These are phyloP conservation scores for Calonectria ilicicola DNA, from an alignment of 2,329 filamentous ascomycete species.

Conservation along the genomic window DNA sequence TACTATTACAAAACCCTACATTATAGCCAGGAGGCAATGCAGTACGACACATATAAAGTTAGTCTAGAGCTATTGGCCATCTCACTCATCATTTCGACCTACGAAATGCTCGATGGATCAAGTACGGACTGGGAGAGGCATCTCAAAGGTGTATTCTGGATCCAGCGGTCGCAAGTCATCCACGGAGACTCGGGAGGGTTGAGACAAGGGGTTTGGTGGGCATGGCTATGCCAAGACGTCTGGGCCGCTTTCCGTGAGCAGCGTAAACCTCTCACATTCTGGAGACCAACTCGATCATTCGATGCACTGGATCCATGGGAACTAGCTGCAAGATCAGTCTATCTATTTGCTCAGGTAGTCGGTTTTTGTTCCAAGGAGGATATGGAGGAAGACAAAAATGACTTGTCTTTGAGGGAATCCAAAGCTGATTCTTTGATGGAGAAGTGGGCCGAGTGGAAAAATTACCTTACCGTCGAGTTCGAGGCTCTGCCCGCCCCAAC, in stretches of 20 bases:
- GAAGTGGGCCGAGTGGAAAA: slow-evolving; percentile 44
- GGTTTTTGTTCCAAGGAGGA: slow-evolving; percentile 58
- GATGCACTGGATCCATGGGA: slow-evolving; percentile 62
- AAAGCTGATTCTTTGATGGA: slow-evolving; percentile 29
- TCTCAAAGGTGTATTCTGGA: slow-evolving; percentile 74
- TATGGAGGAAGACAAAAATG: background rate
- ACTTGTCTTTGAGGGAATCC: background rate
- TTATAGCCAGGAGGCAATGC: slow-evolving; percentile 69
- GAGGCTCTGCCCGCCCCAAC: slow-evolving; percentile 50
- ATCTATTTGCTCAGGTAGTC: slow-evolving; percentile 66
- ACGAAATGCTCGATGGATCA: slow-evolving; percentile 73
- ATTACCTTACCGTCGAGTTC: slow-evolving; percentile 52
- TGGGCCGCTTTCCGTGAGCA: slow-evolving; percentile 73
- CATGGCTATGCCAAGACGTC: slow-evolving; percentile 73
- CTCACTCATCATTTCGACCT: slow-evolving; percentile 69
- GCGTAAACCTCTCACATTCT: slow-evolving; percentile 68
- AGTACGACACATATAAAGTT: slow-evolving; percentile 67
- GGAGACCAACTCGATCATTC: slow-evolving; percentile 62
- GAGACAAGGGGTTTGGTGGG: slow-evolving; percentile 72
- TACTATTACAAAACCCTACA: slow-evolving; percentile 73
- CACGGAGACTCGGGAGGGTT: slow-evolving; percentile 69
- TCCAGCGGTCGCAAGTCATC: slow-evolving; percentile 71
- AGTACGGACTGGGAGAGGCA: slow-evolving; percentile 68
- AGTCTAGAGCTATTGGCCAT: slow-evolving; percentile 70
- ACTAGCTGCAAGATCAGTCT: slow-evolving; percentile 63